phyloP scores from a whole-genome alignment of 2,329 filamentous ascomycete species.

The Aspergillus viridinutans region DNA sequence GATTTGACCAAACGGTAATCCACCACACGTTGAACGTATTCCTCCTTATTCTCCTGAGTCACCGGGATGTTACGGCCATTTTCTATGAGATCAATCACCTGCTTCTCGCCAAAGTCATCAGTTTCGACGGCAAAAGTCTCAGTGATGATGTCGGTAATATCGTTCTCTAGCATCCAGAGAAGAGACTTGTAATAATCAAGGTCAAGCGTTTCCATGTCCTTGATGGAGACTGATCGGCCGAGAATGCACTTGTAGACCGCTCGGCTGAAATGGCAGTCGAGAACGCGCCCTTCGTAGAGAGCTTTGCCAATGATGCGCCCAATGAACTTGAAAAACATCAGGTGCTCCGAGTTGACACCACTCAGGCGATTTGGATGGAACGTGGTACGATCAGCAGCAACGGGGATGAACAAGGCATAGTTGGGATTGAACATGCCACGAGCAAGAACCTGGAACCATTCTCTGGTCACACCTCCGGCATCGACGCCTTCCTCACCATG shows the following conservation, averaged over 20 bases:
- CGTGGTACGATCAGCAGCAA: slow-evolving; percentile 93
- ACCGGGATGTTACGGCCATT: slow-evolving; percentile 89
- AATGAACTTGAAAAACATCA: slow-evolving; percentile 99
- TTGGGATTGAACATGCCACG: slow-evolving; percentile 99
- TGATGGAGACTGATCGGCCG: slow-evolving; percentile 90
- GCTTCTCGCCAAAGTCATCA: slow-evolving; percentile 86
- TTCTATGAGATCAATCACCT: slow-evolving; percentile 78
- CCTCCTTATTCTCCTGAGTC: slow-evolving; percentile 97
- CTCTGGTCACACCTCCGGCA: slow-evolving; percentile 91
- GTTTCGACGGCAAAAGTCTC: slow-evolving; percentile 94
- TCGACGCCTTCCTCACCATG: slow-evolving; percentile 97
- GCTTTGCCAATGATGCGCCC: slow-evolving; percentile 98
- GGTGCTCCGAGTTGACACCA: slow-evolving; percentile 88
- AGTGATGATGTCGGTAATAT: slow-evolving; percentile 95
- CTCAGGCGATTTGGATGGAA: slow-evolving; percentile 98
- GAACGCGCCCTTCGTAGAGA: slow-evolving; percentile 87
- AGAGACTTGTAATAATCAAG: slow-evolving; percentile 98
- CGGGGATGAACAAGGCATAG: slow-evolving; percentile 92
- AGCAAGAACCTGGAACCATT: slow-evolving; percentile 98
- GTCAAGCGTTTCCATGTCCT: slow-evolving; percentile 98
- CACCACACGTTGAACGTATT: slow-evolving; percentile 90
- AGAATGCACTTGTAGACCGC: slow-evolving; percentile 98
- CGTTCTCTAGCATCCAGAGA: slow-evolving; percentile 97
- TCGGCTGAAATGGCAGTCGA: slow-evolving; percentile 98
- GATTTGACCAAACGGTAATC: slow-evolving; percentile 90